Conservation (phyloP, 202 grass and related monocot genomes). For the Miscanthus sacchariflorus region DNA sequence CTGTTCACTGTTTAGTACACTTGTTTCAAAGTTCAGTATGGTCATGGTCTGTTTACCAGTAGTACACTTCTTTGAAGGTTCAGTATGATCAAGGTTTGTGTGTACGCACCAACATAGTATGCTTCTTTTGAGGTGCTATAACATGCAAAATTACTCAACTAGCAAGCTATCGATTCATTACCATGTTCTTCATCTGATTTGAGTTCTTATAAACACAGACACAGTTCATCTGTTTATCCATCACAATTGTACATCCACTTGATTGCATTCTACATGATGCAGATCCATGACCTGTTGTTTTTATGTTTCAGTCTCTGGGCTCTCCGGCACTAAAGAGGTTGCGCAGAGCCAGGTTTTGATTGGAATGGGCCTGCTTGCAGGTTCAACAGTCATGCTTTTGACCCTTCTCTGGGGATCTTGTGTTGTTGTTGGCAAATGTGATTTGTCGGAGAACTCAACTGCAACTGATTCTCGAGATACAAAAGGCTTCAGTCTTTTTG, state of each 20-base stretch:
- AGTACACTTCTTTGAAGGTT: background rate
- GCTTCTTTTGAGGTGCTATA: background rate
- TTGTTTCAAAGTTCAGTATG: background rate
- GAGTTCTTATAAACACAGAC: background rate
- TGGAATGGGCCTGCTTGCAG: slow-evolving; percentile 93
- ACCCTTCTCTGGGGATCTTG: slow-evolving; percentile 94
- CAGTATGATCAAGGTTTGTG: background rate
- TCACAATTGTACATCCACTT: background rate
- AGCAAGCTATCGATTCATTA: background rate
- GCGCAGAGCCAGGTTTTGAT: slow-evolving; percentile 96
- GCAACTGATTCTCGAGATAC: slow-evolving; percentile 73
- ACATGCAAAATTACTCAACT: background rate
- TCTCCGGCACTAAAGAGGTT: slow-evolving; percentile 87
- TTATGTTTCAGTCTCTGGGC: slow-evolving; percentile 69
- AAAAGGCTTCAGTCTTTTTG: slow-evolving; percentile 73
- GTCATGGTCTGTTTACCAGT: background rate
- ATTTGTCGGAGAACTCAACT: slow-evolving; percentile 67
- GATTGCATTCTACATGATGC: background rate
- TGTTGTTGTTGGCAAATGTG: slow-evolving; percentile 86
- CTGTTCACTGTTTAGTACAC: background rate
- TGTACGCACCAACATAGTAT: background rate
- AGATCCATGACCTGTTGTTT: background rate
- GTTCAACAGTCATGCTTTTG: slow-evolving; percentile 87
- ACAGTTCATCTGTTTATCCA: background rate
- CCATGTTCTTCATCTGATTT: background rate